A percentile compares a stretch with the other conserved stretches of the same genome.
Evolutionary conservation across 192 early-diverging fungal species (phyloP).

Genomic region (Rhizoclosmatium sp.): DNA sequence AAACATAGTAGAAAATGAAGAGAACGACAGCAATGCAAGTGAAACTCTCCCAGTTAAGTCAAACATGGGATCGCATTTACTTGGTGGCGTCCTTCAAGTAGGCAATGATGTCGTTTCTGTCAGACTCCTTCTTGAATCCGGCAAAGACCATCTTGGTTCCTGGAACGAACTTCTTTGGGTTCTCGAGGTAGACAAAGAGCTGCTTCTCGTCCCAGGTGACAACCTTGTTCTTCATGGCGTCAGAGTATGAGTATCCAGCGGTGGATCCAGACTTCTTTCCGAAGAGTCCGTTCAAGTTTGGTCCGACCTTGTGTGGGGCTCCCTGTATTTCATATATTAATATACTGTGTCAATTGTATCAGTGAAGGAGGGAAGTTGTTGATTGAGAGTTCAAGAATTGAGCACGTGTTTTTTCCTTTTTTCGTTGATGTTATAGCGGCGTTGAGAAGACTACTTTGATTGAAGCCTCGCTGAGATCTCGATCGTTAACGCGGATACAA

Average conservation of each 20-base stretch:
- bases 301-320: conserved; percentile 92
- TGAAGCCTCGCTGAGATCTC: too few relatives aligned
- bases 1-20: too few relatives aligned
- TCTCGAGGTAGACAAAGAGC: conserved; percentile 95
- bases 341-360: too few relatives aligned
- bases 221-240: conserved; percentile 86
- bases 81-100: conserved; percentile 84
- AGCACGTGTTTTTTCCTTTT: too few relatives aligned
- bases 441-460: too few relatives aligned
- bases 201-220: conserved; percentile 90
- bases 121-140: conserved; percentile 80
- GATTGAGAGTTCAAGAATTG: too few relatives aligned
- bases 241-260: conserved; percentile 90
- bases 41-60: too few relatives aligned
- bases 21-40: too few relatives aligned
- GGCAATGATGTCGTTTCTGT: conserved; percentile 82
- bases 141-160: conserved; percentile 99
- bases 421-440: too few relatives aligned
- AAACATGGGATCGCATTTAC: conserved; percentile 30
- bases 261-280: conserved; percentile 88
- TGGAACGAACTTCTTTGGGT: conserved; percentile 94
- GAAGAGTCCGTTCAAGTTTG: conserved; percentile 94
- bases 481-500: too few relatives aligned
- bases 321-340: conserved; percentile 49
- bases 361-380: too few relatives aligned